Base-by-base conservation (phyloP, 1,139 yeast species). In the Lodderomyces elongisporus region DNA sequence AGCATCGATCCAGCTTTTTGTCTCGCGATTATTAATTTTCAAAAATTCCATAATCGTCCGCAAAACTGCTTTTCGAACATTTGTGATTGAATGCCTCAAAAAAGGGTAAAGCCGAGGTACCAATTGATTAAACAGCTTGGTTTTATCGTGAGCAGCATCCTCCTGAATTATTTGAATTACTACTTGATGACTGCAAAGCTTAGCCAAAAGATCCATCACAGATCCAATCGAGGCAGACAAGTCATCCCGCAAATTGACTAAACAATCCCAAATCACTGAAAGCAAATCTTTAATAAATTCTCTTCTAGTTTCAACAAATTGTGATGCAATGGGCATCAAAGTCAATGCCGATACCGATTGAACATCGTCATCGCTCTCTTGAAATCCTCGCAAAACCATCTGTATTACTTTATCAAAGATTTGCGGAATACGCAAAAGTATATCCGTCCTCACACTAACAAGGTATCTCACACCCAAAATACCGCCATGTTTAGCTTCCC, bases 401-500 rank as follows among this genome's bases (percentile, higher is more conserved):
- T 77, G 71, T 3, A 89, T 80, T 2, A 91, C 85, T 37, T 76
- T 74, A 43, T 83, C 83, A 25, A 87, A 60, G 30, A 89, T 62
- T 26, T 72, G 72, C 1, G 77, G 70, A 35, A 74, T 69, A 10
- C 68, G 58, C 21, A 82, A 63, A 21, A 93, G 62, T 17, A 88
- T 73, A 43, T 85, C 94, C 1, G 89, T 80, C 48, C 95, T 72
- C 4, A 91, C 89, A 43, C 95, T 83, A 4, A 89, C 98, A 47
- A 91, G 80, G 58, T 93, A 93, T 39, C 96, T 68, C 35, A 93
- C 67, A 0, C 98, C 98, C 17, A 93, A 71, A 81, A 93, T 80
- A 31, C 98, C 99, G 43, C 98, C 98, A 64, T 93, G 98, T 40
- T 93, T 85, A 1, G 96, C 97, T 55, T 93, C 97, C 98, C 98